These are phyloP conservation scores for Phaeosphaeriaceae sp. DNA, from an alignment of 2,329 filamentous ascomycete genomes.

Conservation along the genomic window DNA sequence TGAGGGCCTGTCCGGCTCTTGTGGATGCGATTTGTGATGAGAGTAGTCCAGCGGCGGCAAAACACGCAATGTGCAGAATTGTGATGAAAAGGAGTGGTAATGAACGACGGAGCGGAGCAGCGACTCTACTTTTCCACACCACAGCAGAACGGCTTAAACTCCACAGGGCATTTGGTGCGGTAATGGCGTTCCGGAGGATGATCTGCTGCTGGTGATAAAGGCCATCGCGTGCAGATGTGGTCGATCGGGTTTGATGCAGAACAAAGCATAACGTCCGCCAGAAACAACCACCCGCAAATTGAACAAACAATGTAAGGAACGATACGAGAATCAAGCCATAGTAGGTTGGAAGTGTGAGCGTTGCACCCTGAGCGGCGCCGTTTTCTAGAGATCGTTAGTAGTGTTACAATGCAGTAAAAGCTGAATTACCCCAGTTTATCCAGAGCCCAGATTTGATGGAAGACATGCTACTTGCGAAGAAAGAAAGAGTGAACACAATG, in stretches of 20 bases:
- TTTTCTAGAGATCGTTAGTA: no score
- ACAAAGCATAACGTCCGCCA: conserved; percentile 30
- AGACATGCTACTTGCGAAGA: background rate
- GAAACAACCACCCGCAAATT: conserved; percentile 27
- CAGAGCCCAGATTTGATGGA: conserved; percentile 17
- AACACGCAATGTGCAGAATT: conserved; percentile 19
- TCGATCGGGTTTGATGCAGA: conserved; percentile 25
- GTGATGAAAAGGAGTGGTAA: conserved; percentile 15
- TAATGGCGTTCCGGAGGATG: conserved; percentile 29
- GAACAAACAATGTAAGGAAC: conserved; percentile 29
- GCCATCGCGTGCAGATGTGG: conserved; percentile 19
- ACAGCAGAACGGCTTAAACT: conserved; percentile 13
- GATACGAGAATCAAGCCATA: conserved; percentile 23
- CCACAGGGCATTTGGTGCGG: conserved; percentile 25
- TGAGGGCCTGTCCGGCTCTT: conserved; percentile 15
- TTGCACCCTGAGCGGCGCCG: conserved; percentile 19
- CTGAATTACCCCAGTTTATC: conserved; percentile 27
- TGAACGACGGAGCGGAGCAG: conserved; percentile 13
- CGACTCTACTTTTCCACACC: conserved; percentile 20
- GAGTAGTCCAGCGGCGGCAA: conserved; percentile 24
- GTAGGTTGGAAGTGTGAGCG: conserved; percentile 21
- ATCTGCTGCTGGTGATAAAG: conserved; percentile 31
- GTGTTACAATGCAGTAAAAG: no score
- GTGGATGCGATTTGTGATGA: conserved; percentile 21
- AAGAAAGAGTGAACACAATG: background rate